A percentile compares a stretch with the other conserved stretches of the same genome.
phyloP scores from a whole-genome alignment of 768 basidiomycete species.

The Naganishia vishniacii region DNA sequence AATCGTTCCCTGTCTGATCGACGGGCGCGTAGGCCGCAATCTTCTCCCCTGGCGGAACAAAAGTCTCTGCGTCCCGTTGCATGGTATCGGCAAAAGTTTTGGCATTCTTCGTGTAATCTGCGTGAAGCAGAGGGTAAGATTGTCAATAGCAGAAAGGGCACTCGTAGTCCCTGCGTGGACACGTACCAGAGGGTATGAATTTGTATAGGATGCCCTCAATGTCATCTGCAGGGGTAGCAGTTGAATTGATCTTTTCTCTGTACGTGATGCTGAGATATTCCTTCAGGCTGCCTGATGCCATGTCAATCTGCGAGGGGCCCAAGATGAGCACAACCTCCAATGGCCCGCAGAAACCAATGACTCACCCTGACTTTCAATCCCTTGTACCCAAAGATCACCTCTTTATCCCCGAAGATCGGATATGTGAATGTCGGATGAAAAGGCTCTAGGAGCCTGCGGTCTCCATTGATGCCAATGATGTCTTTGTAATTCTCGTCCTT shows the following conservation, averaged over 20 bases:
- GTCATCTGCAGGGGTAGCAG: slow-evolving; percentile 68
- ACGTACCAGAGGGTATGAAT: slow-evolving; percentile 68
- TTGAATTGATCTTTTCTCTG: slow-evolving; percentile 58
- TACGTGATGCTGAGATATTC: slow-evolving; percentile 69
- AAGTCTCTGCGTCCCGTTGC: slow-evolving; percentile 68
- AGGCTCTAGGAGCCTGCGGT: slow-evolving; percentile 54
- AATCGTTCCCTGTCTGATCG: slow-evolving; percentile 53
- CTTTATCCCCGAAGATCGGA: slow-evolving; percentile 92
- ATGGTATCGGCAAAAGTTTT: slow-evolving; percentile 64
- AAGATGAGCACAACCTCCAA: neutral
- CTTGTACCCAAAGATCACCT: slow-evolving; percentile 91
- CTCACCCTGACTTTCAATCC: slow-evolving; percentile 76
- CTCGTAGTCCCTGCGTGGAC: neutral
- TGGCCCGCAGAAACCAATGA: slow-evolving; percentile 6
- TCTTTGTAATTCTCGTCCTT: slow-evolving; percentile 15
- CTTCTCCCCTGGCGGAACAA: slow-evolving; percentile 69
- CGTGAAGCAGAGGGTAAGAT: neutral
- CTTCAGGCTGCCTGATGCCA: slow-evolving; percentile 78
- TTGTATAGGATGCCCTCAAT: slow-evolving; percentile 69
- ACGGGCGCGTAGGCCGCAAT: slow-evolving; percentile 62
- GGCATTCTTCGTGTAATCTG: slow-evolving; percentile 68
- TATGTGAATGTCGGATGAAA: slow-evolving; percentile 92
- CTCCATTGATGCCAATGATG: slow-evolving; percentile 10
- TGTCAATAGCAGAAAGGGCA: neutral
- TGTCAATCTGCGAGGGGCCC: slow-evolving; percentile 9